These are phyloP conservation scores for Funneliformis mosseae DNA, from an alignment of 192 early-diverging fungal genomes.

Conservation along the genomic window DNA sequence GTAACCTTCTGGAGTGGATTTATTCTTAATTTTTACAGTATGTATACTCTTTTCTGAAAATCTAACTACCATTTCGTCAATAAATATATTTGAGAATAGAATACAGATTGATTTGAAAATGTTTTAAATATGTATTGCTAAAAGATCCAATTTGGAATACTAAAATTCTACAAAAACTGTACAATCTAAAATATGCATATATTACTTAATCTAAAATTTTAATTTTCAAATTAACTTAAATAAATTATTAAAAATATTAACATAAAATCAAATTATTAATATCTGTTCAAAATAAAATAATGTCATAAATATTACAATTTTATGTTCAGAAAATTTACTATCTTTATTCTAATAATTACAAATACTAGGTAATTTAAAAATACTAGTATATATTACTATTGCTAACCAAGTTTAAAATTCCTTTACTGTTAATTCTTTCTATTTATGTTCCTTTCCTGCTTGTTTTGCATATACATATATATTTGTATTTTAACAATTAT, in stretches of 20 bases:
- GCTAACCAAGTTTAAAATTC: constrained; percentile 32
- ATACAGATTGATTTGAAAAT: constrained; percentile 31
- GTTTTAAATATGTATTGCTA: constrained; percentile 4
- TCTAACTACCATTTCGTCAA: constrained; percentile 37
- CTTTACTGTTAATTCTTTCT: neutral
- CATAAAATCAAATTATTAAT: neutral
- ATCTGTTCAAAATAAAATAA: constrained; percentile 30
- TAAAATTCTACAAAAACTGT: neutral
- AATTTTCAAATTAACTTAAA: neutral
- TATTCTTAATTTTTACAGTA: constrained; percentile 40
- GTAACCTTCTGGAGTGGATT: constrained; percentile 38
- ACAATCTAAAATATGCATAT: constrained; percentile 3
- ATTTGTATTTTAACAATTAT: neutral
- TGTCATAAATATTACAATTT: constrained; percentile 20
- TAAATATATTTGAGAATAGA: constrained; percentile 29
- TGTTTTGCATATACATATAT: neutral
- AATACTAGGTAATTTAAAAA: constrained; percentile 17
- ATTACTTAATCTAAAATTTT: neutral
- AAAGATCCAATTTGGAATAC: constrained; percentile 35
- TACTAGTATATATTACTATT: constrained; percentile 36
- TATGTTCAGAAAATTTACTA: neutral
- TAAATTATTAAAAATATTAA: too few relatives aligned
- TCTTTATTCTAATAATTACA: constrained; percentile 25
- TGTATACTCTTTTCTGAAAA: constrained; percentile 36
- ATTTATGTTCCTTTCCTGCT: neutral